These are phyloP conservation scores for Hamigera avellanea DNA, from an alignment of 495 filamentous ascomycete species.

Conservation along the genomic window DNA sequence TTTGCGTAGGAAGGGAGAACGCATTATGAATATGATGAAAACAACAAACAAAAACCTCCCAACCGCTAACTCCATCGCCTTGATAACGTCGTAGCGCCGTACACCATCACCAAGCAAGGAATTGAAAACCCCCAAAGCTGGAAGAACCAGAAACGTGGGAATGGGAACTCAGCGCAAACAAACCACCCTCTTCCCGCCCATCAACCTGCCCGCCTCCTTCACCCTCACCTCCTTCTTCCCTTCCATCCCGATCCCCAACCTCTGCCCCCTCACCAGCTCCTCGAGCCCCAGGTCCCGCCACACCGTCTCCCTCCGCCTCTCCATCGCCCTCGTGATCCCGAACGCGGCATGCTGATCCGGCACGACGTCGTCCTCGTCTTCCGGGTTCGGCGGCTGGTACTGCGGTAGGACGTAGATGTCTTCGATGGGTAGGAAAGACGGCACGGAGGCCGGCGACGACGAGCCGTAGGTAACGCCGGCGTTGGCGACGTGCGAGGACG, in stretches of 20 bases:
- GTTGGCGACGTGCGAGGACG: slow-evolving; percentile 11
- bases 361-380: slow-evolving; percentile 96
- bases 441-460: slow-evolving; percentile 21
- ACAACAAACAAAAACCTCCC: no score
- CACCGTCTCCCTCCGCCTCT: slow-evolving; percentile 48
- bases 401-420: slow-evolving; percentile 86
- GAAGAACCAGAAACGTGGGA: no score
- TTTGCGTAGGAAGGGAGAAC: no score
- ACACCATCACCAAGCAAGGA: no score
- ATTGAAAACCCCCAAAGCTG: no score
- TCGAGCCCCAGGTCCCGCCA: slow-evolving; percentile 82
- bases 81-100: no score
- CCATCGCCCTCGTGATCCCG: slow-evolving; percentile 77
- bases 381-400: slow-evolving; percentile 85
- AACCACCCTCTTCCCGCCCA: slow-evolving; percentile 26
- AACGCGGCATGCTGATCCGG: slow-evolving; percentile 97
- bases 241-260: slow-evolving; percentile 8
- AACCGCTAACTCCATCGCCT: no score
- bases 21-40: no score
- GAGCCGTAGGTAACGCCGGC: slow-evolving; percentile 24
- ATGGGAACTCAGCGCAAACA: slow-evolving; percentile 21
- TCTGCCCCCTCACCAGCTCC: slow-evolving; percentile 45
- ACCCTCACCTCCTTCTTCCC: slow-evolving; percentile 17
- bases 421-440: slow-evolving; percentile 39
- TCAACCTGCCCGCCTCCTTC: slow-evolving; percentile 21